Evolutionary conservation across 2,329 filamentous ascomycete genomes (phyloP).

Genomic region (Colletotrichum caudatum): DNA sequence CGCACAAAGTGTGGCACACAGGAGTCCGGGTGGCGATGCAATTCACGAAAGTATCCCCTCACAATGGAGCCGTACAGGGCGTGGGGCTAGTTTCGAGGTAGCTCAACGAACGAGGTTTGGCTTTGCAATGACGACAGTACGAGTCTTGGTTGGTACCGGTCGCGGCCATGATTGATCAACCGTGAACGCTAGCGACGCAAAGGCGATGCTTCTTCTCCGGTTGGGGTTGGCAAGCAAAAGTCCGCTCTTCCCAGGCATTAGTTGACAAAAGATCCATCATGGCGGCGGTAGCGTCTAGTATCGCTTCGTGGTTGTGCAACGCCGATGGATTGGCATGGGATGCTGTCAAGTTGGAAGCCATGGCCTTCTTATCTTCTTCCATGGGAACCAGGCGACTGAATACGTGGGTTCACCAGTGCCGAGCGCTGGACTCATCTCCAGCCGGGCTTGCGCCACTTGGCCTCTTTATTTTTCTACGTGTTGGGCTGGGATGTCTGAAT

Average conservation of each 20-base stretch:
- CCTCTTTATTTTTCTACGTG: slow-evolving; percentile 27
- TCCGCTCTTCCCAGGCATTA: not conserved
- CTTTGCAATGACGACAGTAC: slow-evolving; percentile 22
- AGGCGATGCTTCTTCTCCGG: not conserved
- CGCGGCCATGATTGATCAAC: slow-evolving; percentile 16
- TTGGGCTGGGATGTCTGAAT: slow-evolving; percentile 33
- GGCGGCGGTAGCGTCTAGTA: not conserved
- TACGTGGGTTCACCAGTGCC: slow-evolving; percentile 18
- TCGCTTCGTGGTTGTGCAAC: not conserved
- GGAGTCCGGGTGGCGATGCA: slow-evolving; percentile 23
- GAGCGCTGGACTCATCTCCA: slow-evolving; percentile 25
- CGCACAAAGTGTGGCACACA: not conserved
- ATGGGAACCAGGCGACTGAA: slow-evolving; percentile 5
- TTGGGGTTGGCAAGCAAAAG: not conserved
- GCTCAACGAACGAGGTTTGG: slow-evolving; percentile 24
- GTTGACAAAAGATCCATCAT: not conserved
- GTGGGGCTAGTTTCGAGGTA: slow-evolving; percentile 12
- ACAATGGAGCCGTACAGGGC: slow-evolving; percentile 24
- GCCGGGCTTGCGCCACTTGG: slow-evolving; percentile 34
- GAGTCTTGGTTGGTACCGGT: not conserved
- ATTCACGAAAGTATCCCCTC: slow-evolving; percentile 19
- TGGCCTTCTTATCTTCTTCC: not conserved
- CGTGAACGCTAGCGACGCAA: slow-evolving; percentile 3
- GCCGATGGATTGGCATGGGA: not conserved
- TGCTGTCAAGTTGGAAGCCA: slow-evolving; percentile 1